A percentile compares a stretch with the other conserved stretches of the same genome.
These are phyloP conservation scores for Colletotrichum nymphaeae DNA, from an alignment of 2,329 filamentous ascomycete genomes.

Conservation along the genomic window DNA sequence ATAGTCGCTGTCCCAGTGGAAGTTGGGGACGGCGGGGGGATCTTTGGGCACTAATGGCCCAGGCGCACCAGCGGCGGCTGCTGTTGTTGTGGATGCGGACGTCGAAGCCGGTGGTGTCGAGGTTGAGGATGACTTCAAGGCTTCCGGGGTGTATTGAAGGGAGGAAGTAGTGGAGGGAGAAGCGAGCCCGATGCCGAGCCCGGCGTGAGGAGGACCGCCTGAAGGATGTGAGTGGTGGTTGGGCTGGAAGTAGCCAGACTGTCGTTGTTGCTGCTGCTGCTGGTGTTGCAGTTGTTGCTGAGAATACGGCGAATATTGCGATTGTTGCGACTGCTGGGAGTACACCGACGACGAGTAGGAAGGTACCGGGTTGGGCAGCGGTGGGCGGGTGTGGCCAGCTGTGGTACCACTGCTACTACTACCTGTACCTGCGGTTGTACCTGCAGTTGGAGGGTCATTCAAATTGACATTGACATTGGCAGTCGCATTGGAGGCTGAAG, in stretches of 20 bases:
- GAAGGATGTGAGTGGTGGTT: constrained; percentile 1
- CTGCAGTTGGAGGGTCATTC: not conserved
- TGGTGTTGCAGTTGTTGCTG: not conserved
- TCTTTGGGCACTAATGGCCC: constrained; percentile 30
- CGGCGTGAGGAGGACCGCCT: not conserved
- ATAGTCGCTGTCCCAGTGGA: constrained; percentile 31
- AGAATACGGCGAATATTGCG: not conserved
- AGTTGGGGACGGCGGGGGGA: constrained; percentile 29
- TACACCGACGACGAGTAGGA: not conserved
- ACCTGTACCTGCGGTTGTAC: constrained; percentile 31
- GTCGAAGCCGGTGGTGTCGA: not conserved
- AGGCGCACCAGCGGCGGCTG: not conserved
- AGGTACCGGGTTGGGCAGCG: constrained; percentile 25
- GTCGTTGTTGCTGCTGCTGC: constrained; percentile 5
- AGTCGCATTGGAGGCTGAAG: not conserved
- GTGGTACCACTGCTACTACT: constrained; percentile 28
- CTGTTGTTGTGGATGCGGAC: constrained; percentile 3
- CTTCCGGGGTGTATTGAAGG: constrained; percentile 9
- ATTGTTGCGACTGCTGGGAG: not conserved
- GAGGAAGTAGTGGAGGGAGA: constrained; percentile 19
- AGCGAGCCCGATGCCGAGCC: not conserved
- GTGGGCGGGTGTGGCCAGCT: constrained; percentile 35
- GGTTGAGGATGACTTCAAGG: not conserved
- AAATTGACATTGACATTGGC: not conserved
- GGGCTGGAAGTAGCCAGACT: constrained; percentile 13